phyloP scores from a whole-genome alignment of 2,329 filamentous ascomycete genomes.

The Mollisia scopiformis region DNA sequence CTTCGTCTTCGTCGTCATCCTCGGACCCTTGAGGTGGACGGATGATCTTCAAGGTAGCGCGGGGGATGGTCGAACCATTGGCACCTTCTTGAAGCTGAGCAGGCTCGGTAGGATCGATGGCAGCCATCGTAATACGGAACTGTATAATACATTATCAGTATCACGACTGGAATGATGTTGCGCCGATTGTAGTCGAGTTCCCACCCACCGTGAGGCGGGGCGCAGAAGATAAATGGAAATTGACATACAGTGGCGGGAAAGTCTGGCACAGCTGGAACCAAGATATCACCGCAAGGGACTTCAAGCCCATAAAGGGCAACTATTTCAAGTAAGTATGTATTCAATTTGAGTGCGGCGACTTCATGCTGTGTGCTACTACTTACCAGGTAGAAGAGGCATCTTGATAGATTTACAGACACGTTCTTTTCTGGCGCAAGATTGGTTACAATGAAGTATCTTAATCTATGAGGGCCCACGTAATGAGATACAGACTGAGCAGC shows the following conservation, averaged over 20 bases:
- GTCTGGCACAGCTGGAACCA: conserved; percentile 78
- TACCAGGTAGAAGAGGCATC: conserved; percentile 58
- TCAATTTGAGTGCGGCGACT: neutral
- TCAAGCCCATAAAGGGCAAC: conserved; percentile 91
- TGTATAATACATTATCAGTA: conserved; percentile 41
- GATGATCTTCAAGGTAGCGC: conserved; percentile 89
- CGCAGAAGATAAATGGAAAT: neutral
- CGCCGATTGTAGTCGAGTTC: neutral
- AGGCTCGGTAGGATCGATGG: conserved; percentile 85
- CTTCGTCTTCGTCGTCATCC: conserved; percentile 69
- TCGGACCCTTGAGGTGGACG: conserved; percentile 69
- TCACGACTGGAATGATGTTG: neutral
- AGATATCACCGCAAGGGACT: conserved; percentile 82
- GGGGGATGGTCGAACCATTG: conserved; percentile 64
- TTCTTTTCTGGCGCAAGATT: neutral
- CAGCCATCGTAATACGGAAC: conserved; percentile 99
- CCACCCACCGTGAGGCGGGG: neutral
- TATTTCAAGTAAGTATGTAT: conserved; percentile 9
- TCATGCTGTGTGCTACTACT: conserved; percentile 11
- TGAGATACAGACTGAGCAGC: conserved; percentile 6
- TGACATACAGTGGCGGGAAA: conserved; percentile 81
- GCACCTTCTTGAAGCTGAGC: conserved; percentile 66
- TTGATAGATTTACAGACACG: conserved; percentile 28
- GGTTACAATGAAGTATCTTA: neutral
- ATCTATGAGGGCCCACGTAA: neutral